Evolutionary conservation across 306 rosid genomes (phyloP), one percentile per base, ranked within the genome.

Genomic region (Castanea mollissima): DNA sequence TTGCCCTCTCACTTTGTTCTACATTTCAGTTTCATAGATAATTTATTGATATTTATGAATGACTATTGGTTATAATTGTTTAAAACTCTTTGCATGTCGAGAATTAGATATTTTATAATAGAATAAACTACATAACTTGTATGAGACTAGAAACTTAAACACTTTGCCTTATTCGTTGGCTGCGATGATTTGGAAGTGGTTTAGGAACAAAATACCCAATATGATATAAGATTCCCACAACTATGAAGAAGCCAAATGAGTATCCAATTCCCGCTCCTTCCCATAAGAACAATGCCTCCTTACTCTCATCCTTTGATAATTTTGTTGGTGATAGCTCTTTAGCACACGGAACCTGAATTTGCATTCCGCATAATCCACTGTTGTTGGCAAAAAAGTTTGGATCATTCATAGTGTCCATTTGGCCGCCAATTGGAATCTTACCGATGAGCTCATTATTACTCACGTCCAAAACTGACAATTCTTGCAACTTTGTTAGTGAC

Each of bases 291-390:
- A 68, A 78, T 35, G 69, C 15, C 54, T 25, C 70, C 58, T 55
- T 34, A 23, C 15, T 55, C 77, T 73, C 34, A 38, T 11, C 59
- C 14, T 10, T 23, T 18, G 27, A 15, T 9, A 18, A 64, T 6
- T 62, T 4, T 20, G 71, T 31, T 14, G 82, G 79, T 38, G 46
- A 74, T 46, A 25, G 14, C 18, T 78, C 44, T 63, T 82, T 68
- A 4, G 64, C 35, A 73, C 85, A 82, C 0, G 31, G 56, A 21
- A 73, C 31, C 1, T 29, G 73, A 69, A 82, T 82, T 12, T 82
- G 82, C 74, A 77, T 73, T 65, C 85, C 82, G 29, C 85, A 77
- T 15, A 77, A 32, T 5, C 82, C 85, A 18, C 79, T 77, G 72
- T 82, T 82, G 79, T 73, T 82, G 64, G 85, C 85, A 65, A 64